These are phyloP conservation scores for Anthracocystis panici-leucophaei DNA, from an alignment of 1,284 basidiomycete species.

Conservation along the genomic window DNA sequence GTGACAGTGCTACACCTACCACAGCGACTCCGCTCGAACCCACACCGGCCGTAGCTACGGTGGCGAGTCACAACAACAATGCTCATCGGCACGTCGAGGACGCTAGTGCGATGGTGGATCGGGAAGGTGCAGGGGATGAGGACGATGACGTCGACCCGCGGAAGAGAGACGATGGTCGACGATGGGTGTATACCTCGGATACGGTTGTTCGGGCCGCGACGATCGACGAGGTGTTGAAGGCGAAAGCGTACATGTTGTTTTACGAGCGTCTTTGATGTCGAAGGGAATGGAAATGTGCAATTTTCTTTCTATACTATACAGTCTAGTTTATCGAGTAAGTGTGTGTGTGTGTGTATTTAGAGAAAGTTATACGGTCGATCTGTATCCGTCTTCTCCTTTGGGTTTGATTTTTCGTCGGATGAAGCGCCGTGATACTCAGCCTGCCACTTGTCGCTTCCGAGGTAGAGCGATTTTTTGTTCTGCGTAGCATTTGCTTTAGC, in stretches of 20 bases:
- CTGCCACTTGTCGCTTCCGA: slow-evolving; percentile 30
- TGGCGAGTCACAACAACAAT: slow-evolving; percentile 27
- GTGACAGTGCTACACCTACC: slow-evolving; percentile 15
- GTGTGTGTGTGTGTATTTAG: slow-evolving; percentile 1
- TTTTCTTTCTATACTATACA: slow-evolving; percentile 8
- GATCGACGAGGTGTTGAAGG: slow-evolving; percentile 86
- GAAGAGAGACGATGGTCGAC: slow-evolving; percentile 71
- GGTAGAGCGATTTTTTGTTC: slow-evolving; percentile 34
- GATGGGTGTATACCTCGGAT: slow-evolving; percentile 89
- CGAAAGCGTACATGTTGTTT: slow-evolving; percentile 91
- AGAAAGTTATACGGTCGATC: slow-evolving; percentile 28
- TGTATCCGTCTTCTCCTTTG: neutral
- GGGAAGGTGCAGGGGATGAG: slow-evolving; percentile 6
- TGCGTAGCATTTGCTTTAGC: slow-evolving; percentile 17
- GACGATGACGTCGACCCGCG: slow-evolving; percentile 43
- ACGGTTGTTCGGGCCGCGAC: slow-evolving; percentile 82
- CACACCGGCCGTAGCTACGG: slow-evolving; percentile 23
- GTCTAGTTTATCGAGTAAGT: neutral
- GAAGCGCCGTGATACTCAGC: slow-evolving; percentile 10
- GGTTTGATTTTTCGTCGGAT: neutral
- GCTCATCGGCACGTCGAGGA: slow-evolving; percentile 34
- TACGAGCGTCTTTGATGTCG: slow-evolving; percentile 76
- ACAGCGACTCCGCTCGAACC: slow-evolving; percentile 24
- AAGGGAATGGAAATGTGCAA: slow-evolving; percentile 2
- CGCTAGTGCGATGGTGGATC: neutral